Percentiles rank a stretch among this genome's conserved stretches.
Evolutionary conservation across 768 basidiomycete genomes (phyloP).

Genomic region (Leccinum variicolor): DNA sequence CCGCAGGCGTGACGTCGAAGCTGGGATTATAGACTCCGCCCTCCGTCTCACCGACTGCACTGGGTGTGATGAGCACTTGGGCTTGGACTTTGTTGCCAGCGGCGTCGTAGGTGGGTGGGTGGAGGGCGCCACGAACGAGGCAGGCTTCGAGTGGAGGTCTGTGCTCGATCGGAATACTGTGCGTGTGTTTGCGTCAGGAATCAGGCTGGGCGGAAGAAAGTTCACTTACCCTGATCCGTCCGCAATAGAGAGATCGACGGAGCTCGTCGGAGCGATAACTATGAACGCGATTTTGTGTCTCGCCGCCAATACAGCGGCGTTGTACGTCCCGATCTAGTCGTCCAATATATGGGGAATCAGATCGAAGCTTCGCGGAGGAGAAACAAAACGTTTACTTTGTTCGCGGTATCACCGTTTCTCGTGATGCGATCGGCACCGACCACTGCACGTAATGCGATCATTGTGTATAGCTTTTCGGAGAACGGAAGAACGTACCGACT

Average conservation of each 20-base stretch:
- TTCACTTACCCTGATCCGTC: conserved; percentile 57
- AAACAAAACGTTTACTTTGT: conserved; percentile 57
- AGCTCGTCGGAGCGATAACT: conserved; percentile 90
- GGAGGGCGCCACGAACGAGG: conserved; percentile 77
- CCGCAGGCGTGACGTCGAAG: conserved; percentile 95
- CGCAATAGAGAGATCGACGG: conserved; percentile 77
- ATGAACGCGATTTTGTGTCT: conserved; percentile 88
- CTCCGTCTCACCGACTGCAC: conserved; percentile 35
- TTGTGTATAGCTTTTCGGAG: background rate
- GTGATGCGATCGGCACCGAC: conserved; percentile 91
- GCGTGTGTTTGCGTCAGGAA: background rate
- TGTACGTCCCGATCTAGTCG: conserved; percentile 83
- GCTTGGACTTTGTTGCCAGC: conserved; percentile 57
- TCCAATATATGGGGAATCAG: background rate
- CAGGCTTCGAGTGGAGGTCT: conserved; percentile 86
- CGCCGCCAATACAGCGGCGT: conserved; percentile 88
- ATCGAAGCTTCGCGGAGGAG: background rate
- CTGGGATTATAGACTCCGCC: conserved; percentile 79
- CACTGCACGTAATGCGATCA: conserved; percentile 34
- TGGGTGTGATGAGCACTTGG: conserved; percentile 82
- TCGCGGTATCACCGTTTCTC: conserved; percentile 93
- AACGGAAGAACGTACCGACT: conserved; percentile 47
- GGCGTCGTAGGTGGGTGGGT: conserved; percentile 43
- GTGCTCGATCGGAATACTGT: conserved; percentile 89
- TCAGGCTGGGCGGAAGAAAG: background rate